A percentile compares a stretch with the other conserved stretches of the same genome.
Conservation (phyloP, 2,329 filamentous ascomycete genomes). For the Botryotinia calthae region DNA sequence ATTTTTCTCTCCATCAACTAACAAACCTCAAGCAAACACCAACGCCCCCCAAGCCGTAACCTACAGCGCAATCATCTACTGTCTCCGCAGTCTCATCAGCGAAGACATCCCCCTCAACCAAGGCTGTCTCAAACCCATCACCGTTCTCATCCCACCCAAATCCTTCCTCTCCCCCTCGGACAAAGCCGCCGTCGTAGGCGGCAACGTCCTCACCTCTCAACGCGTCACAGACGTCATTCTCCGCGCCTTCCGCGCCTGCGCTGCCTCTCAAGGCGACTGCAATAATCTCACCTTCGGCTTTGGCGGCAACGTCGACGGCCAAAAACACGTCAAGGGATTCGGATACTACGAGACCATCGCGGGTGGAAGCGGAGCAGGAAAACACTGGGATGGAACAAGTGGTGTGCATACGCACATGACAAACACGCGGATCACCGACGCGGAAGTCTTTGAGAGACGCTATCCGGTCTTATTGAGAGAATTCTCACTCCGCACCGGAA, state of each 20-base stretch:
- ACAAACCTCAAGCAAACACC: conserved; percentile 54
- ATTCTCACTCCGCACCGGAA: conserved; percentile 62
- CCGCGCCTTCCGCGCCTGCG: conserved; percentile 75
- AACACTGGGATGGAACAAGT: conserved; percentile 67
- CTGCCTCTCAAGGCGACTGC: conserved; percentile 75
- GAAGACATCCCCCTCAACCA: conserved; percentile 85
- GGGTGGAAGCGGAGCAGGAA: conserved; percentile 71
- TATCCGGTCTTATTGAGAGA: conserved; percentile 71
- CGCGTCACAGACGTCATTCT: conserved; percentile 81
- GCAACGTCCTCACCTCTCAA: conserved; percentile 78
- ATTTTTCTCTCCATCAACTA: neutral
- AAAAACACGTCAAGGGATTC: conserved; percentile 68
- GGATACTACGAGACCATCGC: conserved; percentile 87
- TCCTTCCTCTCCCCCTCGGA: conserved; percentile 74
- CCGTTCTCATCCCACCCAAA: conserved; percentile 67
- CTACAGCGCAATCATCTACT: conserved; percentile 83
- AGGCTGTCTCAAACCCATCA: conserved; percentile 75
- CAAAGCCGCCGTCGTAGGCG: conserved; percentile 76
- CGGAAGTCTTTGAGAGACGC: conserved; percentile 72
- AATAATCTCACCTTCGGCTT: conserved; percentile 87
- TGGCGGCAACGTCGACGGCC: conserved; percentile 60
- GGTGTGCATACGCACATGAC: conserved; percentile 83
- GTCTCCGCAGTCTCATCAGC: conserved; percentile 73
- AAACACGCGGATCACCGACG: conserved; percentile 78
- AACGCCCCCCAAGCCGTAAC: conserved; percentile 82